These are phyloP conservation scores for Coleophoma crateriformis DNA, from an alignment of 2,329 filamentous ascomycete genomes.

Conservation along the genomic window DNA sequence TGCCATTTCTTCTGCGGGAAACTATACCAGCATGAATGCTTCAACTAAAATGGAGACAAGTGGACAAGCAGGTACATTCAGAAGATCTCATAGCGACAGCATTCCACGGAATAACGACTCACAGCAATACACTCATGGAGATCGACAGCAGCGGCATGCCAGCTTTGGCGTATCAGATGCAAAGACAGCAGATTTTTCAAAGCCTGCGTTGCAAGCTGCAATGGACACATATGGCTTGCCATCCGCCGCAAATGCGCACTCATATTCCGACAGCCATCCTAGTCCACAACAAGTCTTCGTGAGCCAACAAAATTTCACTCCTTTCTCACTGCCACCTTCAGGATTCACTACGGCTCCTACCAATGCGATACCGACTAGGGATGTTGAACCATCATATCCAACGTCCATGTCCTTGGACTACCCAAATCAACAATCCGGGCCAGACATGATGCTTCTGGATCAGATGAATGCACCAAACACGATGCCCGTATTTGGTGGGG, in stretches of 20 bases:
- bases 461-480: slow-evolving; percentile 60
- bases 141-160: slow-evolving; percentile 18
- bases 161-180: slow-evolving; percentile 24
- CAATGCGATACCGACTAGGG: slow-evolving; percentile 21
- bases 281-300: slow-evolving; percentile 44
- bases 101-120: slow-evolving; percentile 16
- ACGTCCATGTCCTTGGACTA: slow-evolving; percentile 24
- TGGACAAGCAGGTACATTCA: slow-evolving; percentile 15
- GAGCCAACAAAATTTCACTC: slow-evolving; percentile 54
- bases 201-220: slow-evolving; percentile 41
- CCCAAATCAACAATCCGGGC: slow-evolving; percentile 24
- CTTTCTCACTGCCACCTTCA: slow-evolving; percentile 57
- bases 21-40: slow-evolving; percentile 18
- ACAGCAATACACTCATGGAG: slow-evolving; percentile 8
- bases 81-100: slow-evolving; percentile 25
- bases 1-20: slow-evolving; percentile 20
- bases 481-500: slow-evolving; percentile 82
- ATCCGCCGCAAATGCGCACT: slow-evolving; percentile 43
- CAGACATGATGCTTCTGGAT: slow-evolving; percentile 55
- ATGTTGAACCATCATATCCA: slow-evolving; percentile 21
- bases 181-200: slow-evolving; percentile 31
- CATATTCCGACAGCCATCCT: slow-evolving; percentile 36
- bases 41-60: slow-evolving; percentile 19
- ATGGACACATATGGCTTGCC: slow-evolving; percentile 46
- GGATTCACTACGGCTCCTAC: slow-evolving; percentile 43